These are phyloP conservation scores for Fusarium sp. DNA, from an alignment of 2,329 filamentous ascomycete genomes.

Conservation along the genomic window DNA sequence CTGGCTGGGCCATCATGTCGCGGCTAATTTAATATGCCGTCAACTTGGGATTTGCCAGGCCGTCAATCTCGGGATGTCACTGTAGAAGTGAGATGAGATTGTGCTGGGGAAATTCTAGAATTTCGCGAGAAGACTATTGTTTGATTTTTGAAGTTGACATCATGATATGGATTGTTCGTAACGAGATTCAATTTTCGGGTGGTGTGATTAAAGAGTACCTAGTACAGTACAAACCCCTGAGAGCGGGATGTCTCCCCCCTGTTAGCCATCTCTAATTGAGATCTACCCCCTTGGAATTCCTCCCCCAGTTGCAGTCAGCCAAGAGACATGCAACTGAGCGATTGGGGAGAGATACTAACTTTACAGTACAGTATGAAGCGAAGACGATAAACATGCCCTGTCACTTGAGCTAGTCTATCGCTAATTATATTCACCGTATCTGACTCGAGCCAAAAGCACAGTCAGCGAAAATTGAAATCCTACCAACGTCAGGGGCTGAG, in stretches of 20 bases:
- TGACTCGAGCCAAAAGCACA: slow-evolving; percentile 14
- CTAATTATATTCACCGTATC: slow-evolving; percentile 20
- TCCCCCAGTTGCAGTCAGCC: slow-evolving; percentile 4
- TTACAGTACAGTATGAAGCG: not conserved
- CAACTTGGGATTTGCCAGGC: slow-evolving; percentile 23
- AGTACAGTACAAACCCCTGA: slow-evolving; percentile 14
- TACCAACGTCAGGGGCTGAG: slow-evolving; percentile 7
- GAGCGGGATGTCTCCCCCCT: slow-evolving; percentile 11
- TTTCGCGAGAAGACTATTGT: not conserved
- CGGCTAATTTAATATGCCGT: slow-evolving; percentile 33
- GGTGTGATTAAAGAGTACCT: not conserved
- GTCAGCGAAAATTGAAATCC: slow-evolving; percentile 10
- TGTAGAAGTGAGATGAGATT: not conserved
- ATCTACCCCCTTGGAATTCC: slow-evolving; percentile 29
- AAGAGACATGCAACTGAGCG: slow-evolving; percentile 12
- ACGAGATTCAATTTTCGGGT: not conserved
- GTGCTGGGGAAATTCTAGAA: slow-evolving; percentile 19
- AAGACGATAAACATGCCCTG: slow-evolving; percentile 7
- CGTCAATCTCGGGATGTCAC: slow-evolving; percentile 31
- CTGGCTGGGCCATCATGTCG: slow-evolving; percentile 22
- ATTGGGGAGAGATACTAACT: not conserved
- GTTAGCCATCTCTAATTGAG: slow-evolving; percentile 31
- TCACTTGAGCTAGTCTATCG: slow-evolving; percentile 14
- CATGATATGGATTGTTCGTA: not conserved
- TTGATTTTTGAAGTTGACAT: not conserved